phyloP scores from a whole-genome alignment of 352 stramenopile species.

The Phytophthora aleatoria region DNA sequence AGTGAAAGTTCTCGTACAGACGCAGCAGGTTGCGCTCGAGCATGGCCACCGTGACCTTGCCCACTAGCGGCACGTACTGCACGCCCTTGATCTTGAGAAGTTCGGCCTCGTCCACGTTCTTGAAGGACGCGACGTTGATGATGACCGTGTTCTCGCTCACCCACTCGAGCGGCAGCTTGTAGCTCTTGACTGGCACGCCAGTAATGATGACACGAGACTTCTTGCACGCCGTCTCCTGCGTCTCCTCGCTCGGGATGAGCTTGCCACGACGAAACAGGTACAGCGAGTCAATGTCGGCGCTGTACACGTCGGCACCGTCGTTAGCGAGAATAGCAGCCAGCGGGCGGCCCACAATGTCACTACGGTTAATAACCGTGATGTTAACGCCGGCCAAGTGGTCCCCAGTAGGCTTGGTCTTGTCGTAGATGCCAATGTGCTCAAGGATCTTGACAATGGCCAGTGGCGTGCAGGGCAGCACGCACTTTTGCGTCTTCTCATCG shows the following conservation, averaged over 20 bases:
- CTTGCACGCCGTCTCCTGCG: slow-evolving; percentile 84
- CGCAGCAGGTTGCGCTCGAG: slow-evolving; percentile 96
- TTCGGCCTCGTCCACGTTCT: slow-evolving; percentile 94
- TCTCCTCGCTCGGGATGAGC: slow-evolving; percentile 87
- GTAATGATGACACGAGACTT: slow-evolving; percentile 95
- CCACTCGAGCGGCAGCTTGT: slow-evolving; percentile 93
- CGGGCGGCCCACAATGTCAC: slow-evolving; percentile 95
- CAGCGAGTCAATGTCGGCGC: slow-evolving; percentile 95
- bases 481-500: slow-evolving; percentile 92
- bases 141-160: slow-evolving; percentile 92
- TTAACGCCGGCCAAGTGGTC: slow-evolving; percentile 83
- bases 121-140: slow-evolving; percentile 97
- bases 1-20: slow-evolving; percentile 97
- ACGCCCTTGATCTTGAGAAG: slow-evolving; percentile 92
- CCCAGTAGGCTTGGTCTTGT: slow-evolving; percentile 58
- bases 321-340: slow-evolving; percentile 96
- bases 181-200: slow-evolving; percentile 93
- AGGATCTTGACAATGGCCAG: slow-evolving; percentile 96
- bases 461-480: slow-evolving; percentile 96
- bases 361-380: slow-evolving; percentile 97
- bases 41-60: slow-evolving; percentile 97
- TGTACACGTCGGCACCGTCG: slow-evolving; percentile 95
- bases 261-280: slow-evolving; percentile 94
- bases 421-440: slow-evolving; percentile 90
- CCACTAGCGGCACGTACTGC: slow-evolving; percentile 95